Base-by-base conservation (phyloP, 306 rosid genomes). In the Lathyrus aphaca region DNA sequence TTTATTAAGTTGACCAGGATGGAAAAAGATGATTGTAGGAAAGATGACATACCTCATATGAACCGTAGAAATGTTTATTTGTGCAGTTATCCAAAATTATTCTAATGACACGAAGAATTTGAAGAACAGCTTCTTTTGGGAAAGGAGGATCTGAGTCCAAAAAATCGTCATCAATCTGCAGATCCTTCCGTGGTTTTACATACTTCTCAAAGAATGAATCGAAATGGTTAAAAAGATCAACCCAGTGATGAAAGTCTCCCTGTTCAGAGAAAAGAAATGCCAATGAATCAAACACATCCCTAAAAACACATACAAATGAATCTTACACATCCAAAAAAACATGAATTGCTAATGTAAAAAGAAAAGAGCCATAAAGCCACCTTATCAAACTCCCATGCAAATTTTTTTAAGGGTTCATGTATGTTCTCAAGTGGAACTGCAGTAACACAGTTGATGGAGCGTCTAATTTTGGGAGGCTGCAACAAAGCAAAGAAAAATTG, bases 171-270 rank as follows among this genome's bases (percentile, higher is more conserved):
- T 89, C 92, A 74, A 87, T 79, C 87, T 77, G 91, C 80, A 95
- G 72, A 87, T 95, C 99, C 85, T 95, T 95, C 86, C 97, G 87
- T 43, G 86, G 76, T 82, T 91, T 91, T 67, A 89, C 75, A 74
- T 82, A 86, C 91, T 89, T 95, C 89, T 91, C 97, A 85, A 95
- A 95, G 85, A 76, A 95, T 62, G 99, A 85, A 82, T 91, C 99
- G 72, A 95, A 95, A 84, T 95, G 97, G 72, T 87, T 91, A 74
- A 91, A 91, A 70, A 95, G 90, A 78, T 91, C 97, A 76, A 86
- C 95, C 99, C 99, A 91, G 80, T 95, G 99, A 91, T 91, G 96
- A 80, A 95, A 91, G 82, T 95, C 97, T 66, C 99, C 99, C 99
- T 95, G 99, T 76, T 50, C 23, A 64, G 30, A 64, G 55, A 72